These are phyloP conservation scores for Aspergillus cristatus DNA, from an alignment of 495 filamentous ascomycete species.

Conservation along the genomic window DNA sequence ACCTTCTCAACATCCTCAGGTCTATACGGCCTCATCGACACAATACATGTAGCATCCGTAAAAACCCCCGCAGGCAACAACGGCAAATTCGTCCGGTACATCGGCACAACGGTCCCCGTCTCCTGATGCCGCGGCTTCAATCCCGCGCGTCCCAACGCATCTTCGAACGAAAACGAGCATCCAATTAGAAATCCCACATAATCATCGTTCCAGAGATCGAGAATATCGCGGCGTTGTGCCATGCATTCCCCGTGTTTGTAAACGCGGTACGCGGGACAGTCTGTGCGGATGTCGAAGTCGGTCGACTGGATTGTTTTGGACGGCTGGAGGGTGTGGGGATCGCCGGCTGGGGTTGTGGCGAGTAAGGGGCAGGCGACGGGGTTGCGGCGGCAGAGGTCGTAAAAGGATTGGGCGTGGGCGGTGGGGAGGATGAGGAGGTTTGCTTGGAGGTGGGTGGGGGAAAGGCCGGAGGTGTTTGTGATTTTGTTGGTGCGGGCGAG, in stretches of 20 bases:
- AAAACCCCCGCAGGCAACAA: constrained; percentile 45
- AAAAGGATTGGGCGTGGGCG: constrained; percentile 42
- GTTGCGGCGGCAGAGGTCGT: constrained; percentile 43
- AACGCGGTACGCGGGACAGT: constrained; percentile 45
- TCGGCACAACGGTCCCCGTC: constrained; percentile 32
- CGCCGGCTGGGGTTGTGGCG: constrained; percentile 20
- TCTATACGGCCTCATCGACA: constrained; percentile 47
- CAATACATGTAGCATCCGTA: constrained; percentile 34
- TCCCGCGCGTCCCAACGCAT: constrained; percentile 32
- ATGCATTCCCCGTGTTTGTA: constrained; percentile 30
- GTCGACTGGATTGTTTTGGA: constrained; percentile 14
- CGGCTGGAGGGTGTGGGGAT: constrained; percentile 12
- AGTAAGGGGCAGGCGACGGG: constrained; percentile 51
- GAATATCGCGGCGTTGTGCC: constrained; percentile 22
- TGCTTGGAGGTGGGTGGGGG: constrained; percentile 44
- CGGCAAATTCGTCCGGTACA: constrained; percentile 45
- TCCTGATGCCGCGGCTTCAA: constrained; percentile 35
- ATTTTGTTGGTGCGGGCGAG: constrained; percentile 30
- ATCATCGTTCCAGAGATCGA: constrained; percentile 35
- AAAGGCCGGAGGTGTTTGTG: constrained; percentile 40
- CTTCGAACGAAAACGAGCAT: constrained; percentile 49
- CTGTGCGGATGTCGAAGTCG: constrained; percentile 41
- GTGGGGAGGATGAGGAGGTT: constrained; percentile 48
- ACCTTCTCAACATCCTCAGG: constrained; percentile 36
- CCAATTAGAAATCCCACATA: constrained; percentile 51